Conservation (phyloP, 2,329 filamentous ascomycete species). For the Beauveria asiatica region DNA sequence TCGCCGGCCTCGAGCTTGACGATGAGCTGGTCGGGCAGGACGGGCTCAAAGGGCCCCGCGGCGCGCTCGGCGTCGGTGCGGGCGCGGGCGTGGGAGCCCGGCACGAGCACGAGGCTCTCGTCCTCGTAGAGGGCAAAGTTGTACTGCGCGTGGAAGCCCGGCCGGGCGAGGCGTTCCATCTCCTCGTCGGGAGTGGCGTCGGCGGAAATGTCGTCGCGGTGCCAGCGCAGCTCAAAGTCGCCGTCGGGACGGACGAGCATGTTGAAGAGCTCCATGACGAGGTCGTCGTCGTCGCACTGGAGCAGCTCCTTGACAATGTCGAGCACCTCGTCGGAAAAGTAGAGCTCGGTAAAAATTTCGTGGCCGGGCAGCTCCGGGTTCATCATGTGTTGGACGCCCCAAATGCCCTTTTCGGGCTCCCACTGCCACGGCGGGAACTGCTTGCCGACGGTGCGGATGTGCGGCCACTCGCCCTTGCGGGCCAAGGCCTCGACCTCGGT, state of each 20-base stretch:
- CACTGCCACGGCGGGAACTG: slow-evolving; percentile 81
- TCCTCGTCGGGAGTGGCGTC: slow-evolving; percentile 60
- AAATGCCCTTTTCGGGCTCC: slow-evolving; percentile 59
- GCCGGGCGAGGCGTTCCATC: slow-evolving; percentile 45
- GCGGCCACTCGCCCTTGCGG: slow-evolving; percentile 66
- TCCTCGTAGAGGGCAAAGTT: slow-evolving; percentile 77
- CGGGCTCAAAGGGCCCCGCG: slow-evolving; percentile 55
- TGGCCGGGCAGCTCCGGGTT: slow-evolving; percentile 61
- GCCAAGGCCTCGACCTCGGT: slow-evolving; percentile 50
- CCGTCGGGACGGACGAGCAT: slow-evolving; percentile 65
- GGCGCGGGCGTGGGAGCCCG: slow-evolving; percentile 64
- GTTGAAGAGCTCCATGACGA: slow-evolving; percentile 86
- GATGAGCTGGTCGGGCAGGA: slow-evolving; percentile 53
- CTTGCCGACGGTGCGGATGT: slow-evolving; percentile 76
- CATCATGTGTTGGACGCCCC: slow-evolving; percentile 81
- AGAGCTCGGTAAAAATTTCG: slow-evolving; percentile 54
- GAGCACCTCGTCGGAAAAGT: slow-evolving; percentile 62
- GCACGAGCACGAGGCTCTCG: slow-evolving; percentile 64
- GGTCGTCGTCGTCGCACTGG: slow-evolving; percentile 43
- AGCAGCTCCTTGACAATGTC: slow-evolving; percentile 58
- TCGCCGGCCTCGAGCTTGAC: slow-evolving; percentile 66
- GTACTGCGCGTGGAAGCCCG: slow-evolving; percentile 74
- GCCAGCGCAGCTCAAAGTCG: slow-evolving; percentile 73
- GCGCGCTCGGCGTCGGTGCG: slow-evolving; percentile 60
- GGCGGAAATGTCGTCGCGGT: slow-evolving; percentile 73